Conservation (phyloP, 768 basidiomycete species). For the Royoungia palumana region DNA sequence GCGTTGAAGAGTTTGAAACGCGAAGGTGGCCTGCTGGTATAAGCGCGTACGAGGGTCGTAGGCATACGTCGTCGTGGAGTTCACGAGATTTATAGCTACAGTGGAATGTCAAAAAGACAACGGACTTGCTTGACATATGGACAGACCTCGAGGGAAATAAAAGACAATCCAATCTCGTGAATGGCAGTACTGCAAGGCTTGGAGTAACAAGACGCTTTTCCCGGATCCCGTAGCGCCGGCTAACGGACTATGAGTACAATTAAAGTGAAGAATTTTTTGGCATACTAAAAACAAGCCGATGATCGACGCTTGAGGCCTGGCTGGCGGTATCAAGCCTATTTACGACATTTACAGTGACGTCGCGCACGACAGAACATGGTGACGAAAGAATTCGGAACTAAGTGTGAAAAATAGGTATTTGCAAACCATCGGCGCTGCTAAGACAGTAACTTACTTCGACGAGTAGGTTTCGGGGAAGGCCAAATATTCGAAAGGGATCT, state of each 20-base stretch:
- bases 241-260: slow-evolving; percentile 27
- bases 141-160: slow-evolving; percentile 76
- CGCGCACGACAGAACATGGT: slow-evolving; percentile 71
- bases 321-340: slow-evolving; percentile 51
- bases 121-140: not conserved
- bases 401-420: not conserved
- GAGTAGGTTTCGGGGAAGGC: slow-evolving; percentile 65
- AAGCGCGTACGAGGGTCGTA: slow-evolving; percentile 77
- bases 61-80: slow-evolving; percentile 66
- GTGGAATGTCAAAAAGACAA: not conserved
- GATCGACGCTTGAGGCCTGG: slow-evolving; percentile 46
- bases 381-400: slow-evolving; percentile 69
- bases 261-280: slow-evolving; percentile 8
- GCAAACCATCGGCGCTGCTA: not conserved
- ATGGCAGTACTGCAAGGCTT: slow-evolving; percentile 67
- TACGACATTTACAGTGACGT: slow-evolving; percentile 56
- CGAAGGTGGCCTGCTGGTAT: slow-evolving; percentile 68
- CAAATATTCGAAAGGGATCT: slow-evolving; percentile 60
- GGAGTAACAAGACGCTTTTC: slow-evolving; percentile 76
- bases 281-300: slow-evolving; percentile 65
- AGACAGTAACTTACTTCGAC: slow-evolving; percentile 58
- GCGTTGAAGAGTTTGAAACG: slow-evolving; percentile 61
- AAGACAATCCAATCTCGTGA: slow-evolving; percentile 74
- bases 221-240: slow-evolving; percentile 75
- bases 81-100: slow-evolving; percentile 57